Percentiles rank a stretch among this genome's conserved stretches.
These are phyloP conservation scores for Saccharum spontaneum DNA, from an alignment of 176 grass and related monocot genomes.

Conservation along the genomic window DNA sequence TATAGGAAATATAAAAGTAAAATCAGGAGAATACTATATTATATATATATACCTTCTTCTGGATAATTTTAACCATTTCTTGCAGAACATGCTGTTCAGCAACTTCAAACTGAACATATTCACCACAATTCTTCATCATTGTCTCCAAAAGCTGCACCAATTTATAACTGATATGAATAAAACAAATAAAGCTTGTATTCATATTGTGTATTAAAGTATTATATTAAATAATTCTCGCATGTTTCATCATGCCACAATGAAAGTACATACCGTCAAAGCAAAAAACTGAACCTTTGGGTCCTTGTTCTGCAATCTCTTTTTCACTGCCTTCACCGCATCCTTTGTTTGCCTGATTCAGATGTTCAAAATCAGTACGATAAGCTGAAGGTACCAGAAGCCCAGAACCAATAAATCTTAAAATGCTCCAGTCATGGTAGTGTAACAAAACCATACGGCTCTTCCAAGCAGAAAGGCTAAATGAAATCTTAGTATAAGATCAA, in stretches of 20 bases:
- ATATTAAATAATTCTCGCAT: neutral
- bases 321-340: slow-evolving; percentile 75
- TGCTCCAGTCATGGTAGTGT: neutral
- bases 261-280: slow-evolving; percentile 72
- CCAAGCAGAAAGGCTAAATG: neutral
- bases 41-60: slow-evolving; percentile 58
- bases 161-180: slow-evolving; percentile 21
- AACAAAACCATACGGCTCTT: neutral
- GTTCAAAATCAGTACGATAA: slow-evolving; percentile 9
- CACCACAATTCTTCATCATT: slow-evolving; percentile 89
- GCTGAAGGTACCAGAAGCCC: slow-evolving; percentile 6
- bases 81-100: slow-evolving; percentile 66
- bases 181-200: neutral
- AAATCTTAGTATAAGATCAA: neutral
- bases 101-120: slow-evolving; percentile 81
- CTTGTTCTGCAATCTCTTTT: slow-evolving; percentile 82
- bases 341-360: slow-evolving; percentile 79
- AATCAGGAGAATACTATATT: neutral
- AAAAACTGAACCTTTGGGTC: slow-evolving; percentile 88
- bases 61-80: slow-evolving; percentile 97
- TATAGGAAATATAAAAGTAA: neutral
- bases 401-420: neutral
- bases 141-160: slow-evolving; percentile 84
- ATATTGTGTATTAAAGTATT: neutral
- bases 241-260: neutral